Evolutionary conservation across 1,284 basidiomycete genomes (phyloP).

Genomic region (Sanghuangporus weigelae): DNA sequence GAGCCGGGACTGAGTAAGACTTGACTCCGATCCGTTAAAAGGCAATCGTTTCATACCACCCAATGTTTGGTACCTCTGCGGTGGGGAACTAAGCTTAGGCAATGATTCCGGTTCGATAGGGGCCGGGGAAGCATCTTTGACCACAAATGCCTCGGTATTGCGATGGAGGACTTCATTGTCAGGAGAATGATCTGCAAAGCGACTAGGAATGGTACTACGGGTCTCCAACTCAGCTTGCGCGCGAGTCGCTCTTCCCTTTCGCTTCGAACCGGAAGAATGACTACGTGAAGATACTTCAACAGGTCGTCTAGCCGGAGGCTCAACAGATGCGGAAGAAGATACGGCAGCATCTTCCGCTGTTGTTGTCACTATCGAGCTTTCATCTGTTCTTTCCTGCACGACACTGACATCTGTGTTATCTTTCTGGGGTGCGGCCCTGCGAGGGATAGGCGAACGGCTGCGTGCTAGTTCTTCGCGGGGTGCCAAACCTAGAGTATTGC

Average conservation of each 20-base stretch:
- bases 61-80: slow-evolving; percentile 7
- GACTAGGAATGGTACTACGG: background rate
- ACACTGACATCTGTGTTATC: background rate
- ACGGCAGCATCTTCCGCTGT: background rate
- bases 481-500: background rate
- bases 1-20: background rate
- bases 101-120: background rate
- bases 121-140: background rate
- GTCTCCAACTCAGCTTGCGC: background rate
- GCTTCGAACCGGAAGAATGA: slow-evolving; percentile 2
- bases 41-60: background rate
- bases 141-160: background rate
- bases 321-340: background rate
- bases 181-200: background rate
- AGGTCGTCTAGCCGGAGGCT: background rate
- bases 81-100: background rate
- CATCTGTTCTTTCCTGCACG: background rate
- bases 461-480: background rate
- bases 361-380: background rate
- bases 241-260: background rate
- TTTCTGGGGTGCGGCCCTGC: background rate
- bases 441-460: slow-evolving; percentile 6
- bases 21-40: background rate
- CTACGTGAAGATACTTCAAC: background rate
- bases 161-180: background rate